A percentile compares a stretch with the other conserved stretches of the same genome.
Evolutionary conservation across 2,329 filamentous ascomycete species (phyloP).

Genomic region (Colletotrichum sp.): DNA sequence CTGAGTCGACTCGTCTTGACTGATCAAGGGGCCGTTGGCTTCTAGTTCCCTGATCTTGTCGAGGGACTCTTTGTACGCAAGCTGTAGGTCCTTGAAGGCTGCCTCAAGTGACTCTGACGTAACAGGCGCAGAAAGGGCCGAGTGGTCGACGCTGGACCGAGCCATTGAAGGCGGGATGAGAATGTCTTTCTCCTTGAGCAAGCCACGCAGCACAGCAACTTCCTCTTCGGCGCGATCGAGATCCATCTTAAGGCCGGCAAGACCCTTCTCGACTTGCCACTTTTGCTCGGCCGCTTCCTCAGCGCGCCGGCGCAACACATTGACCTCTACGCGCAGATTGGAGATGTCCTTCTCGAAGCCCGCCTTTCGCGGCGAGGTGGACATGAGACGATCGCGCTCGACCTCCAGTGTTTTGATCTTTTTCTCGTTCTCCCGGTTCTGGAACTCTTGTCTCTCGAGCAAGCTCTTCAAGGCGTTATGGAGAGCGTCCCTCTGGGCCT

Average conservation of each 20-base stretch:
- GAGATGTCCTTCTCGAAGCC: constrained; percentile 87
- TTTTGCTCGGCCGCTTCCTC: constrained; percentile 96
- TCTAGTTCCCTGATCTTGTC: constrained; percentile 71
- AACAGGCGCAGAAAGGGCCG: constrained; percentile 43
- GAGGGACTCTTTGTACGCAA: constrained; percentile 70
- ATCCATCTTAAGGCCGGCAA: constrained; percentile 92
- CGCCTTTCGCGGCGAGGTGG: constrained; percentile 71
- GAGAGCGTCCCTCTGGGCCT: constrained; percentile 90
- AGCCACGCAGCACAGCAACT: constrained; percentile 78
- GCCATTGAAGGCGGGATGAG: constrained; percentile 67
- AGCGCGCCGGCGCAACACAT: constrained; percentile 80
- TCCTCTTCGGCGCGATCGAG: constrained; percentile 95
- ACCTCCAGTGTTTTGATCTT: constrained; percentile 77
- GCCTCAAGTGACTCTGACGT: constrained; percentile 75
- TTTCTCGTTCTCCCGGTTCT: constrained; percentile 84
- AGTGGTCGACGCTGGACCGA: constrained; percentile 38
- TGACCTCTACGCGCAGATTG: constrained; percentile 82
- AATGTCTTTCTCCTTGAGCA: constrained; percentile 85
- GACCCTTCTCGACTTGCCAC: constrained; percentile 92
- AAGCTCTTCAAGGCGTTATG: constrained; percentile 87
- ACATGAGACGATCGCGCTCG: constrained; percentile 77
- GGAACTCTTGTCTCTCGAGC: constrained; percentile 82
- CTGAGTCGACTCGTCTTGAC: constrained; percentile 63
- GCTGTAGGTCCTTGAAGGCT: constrained; percentile 78
- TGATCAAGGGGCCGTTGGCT: constrained; percentile 38